Base-by-base conservation (phyloP, 768 basidiomycete species). In the Leccinum rimulosum region DNA sequence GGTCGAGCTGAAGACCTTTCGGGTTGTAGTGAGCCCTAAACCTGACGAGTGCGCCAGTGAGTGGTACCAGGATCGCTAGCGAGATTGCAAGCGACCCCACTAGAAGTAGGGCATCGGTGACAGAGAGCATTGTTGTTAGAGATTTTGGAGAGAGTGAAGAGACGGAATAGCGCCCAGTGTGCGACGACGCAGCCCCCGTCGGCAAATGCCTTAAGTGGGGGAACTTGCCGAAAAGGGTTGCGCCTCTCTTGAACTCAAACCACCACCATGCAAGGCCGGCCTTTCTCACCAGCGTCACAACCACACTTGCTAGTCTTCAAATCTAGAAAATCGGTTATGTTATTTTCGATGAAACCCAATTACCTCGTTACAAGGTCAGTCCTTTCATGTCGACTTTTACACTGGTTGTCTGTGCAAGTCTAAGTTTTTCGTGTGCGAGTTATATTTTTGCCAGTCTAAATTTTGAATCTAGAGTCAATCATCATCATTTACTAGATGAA, bases 11-110 rank as follows among this genome's bases (percentile, higher is more conserved):
- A 43, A 94, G 84, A 36, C 88, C 89, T 71, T 88, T 89, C 3
- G 92, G 92, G 67, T 89, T 91, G 76, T 89, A 93, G 69, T 93
- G 91, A 31, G 89, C 89, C 73, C 92, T 80, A 70, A 89, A 85
- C 50, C 91, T 81, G 8, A 93, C 86, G 10, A 92, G 77, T 12
- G 86, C 78, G 4, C 90, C 91, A 8, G 83, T 80, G 12, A 91
- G 73, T 11, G 85, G 83, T 5, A 90, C 82, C 17, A 84, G 74
- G 28, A 88, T 69, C 36, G 75, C 78, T n/a, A 90, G 71, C 36
- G 82, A 84, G 36, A 87, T 48, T 25, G 75, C 73, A 28, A 84
- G 66, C 22, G 85, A 82, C 10, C 78, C 67, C 6, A 76, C 61
- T 17, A 82, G 55, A 5, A 85, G 67, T 11, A 83, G 55, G 7